phyloP scores from a whole-genome alignment of 345 rosid species.

The Salix arbutifolia region DNA sequence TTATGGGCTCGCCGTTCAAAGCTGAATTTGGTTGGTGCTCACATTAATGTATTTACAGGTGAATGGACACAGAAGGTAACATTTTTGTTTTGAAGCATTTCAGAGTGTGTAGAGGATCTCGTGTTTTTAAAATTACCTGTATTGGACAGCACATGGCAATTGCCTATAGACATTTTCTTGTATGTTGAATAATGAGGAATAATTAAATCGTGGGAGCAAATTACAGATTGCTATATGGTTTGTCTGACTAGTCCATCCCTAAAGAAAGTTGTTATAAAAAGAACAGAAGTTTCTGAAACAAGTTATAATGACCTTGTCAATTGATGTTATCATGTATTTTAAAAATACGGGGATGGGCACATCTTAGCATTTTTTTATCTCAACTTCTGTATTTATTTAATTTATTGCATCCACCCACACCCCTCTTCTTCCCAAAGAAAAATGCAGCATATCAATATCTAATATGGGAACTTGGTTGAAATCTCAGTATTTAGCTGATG shows the following conservation, averaged over 20 bases:
- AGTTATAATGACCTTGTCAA: not conserved
- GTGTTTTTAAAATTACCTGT: not conserved
- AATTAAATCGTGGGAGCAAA: not conserved
- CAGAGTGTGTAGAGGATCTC: not conserved
- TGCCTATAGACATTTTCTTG: not conserved
- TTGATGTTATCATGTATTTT: not conserved
- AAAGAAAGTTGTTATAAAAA: no score
- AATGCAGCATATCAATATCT: no score
- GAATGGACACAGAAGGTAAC: slow-evolving; percentile 99
- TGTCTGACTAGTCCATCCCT: not conserved
- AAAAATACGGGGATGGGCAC: not conserved
- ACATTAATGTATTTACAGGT: slow-evolving; percentile 97
- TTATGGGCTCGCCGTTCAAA: slow-evolving; percentile 95
- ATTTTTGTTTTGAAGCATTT: not conserved
- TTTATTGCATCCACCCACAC: no score
- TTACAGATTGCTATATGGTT: not conserved
- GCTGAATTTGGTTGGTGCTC: slow-evolving; percentile 93
- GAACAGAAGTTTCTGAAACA: no score
- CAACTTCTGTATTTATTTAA: not conserved
- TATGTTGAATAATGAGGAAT: not conserved
- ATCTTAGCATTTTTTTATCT: not conserved
- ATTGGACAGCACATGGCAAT: not conserved
- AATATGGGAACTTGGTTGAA: no score
- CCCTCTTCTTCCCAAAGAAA: no score
- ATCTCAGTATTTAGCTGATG: no score